Evolutionary conservation across 225 moss, liverwort and hornwort species (phyloP).

Genomic region (Bryum argenteum): DNA sequence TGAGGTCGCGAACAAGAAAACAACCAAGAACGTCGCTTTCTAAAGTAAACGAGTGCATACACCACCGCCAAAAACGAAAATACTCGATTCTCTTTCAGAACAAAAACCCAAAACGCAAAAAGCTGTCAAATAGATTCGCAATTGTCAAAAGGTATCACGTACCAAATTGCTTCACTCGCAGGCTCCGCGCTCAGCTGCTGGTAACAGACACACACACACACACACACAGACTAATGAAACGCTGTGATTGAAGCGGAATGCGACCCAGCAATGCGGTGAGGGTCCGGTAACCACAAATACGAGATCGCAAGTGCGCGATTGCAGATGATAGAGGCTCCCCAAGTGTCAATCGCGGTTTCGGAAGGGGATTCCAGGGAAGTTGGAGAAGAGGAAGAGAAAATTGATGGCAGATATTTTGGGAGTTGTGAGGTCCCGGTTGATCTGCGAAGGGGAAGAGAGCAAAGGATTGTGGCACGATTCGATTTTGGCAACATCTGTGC

Average conservation of each 20-base stretch:
- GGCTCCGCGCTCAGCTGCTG: not conserved
- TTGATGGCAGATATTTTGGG: not conserved
- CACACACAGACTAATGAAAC: too few relatives aligned
- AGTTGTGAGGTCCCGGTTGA: too few relatives aligned
- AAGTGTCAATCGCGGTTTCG: conserved; percentile 16
- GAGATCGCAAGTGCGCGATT: not conserved
- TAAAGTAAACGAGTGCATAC: too few relatives aligned
- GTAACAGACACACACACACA: not conserved
- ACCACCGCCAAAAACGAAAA: too few relatives aligned
- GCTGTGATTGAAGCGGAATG: too few relatives aligned
- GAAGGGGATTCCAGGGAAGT: too few relatives aligned
- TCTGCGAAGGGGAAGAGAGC: not conserved
- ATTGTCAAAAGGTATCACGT: not conserved
- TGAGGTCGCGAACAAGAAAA: not conserved
- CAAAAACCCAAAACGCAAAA: not conserved
- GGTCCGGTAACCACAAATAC: conserved; percentile 39
- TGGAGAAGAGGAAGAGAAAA: too few relatives aligned
- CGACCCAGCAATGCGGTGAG: conserved; percentile 21
- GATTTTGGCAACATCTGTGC: not conserved
- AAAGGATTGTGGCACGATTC: not conserved
- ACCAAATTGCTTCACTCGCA: not conserved
- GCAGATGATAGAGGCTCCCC: conserved; percentile 11
- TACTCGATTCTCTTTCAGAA: too few relatives aligned
- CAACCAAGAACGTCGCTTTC: not conserved
- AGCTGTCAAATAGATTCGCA: too few relatives aligned